Evolutionary conservation across 352 stramenopile species (phyloP).

Genomic region (Nothophytophthora sp.): DNA sequence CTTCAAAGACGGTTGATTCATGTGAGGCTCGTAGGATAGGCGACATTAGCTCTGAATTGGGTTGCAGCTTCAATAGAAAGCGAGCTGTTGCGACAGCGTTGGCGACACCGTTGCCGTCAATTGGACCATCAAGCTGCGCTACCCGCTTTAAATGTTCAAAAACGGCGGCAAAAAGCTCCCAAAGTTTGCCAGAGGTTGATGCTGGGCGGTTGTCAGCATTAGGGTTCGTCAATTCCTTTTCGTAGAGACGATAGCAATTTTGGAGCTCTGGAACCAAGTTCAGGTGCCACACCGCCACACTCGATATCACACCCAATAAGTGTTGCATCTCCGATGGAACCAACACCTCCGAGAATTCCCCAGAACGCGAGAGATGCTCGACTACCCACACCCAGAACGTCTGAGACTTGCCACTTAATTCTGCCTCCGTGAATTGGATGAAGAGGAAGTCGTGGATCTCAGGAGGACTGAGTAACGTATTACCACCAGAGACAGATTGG

Average conservation of each 20-base stretch:
- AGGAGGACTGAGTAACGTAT: background rate
- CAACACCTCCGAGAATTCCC: background rate
- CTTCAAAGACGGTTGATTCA: background rate
- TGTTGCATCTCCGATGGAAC: constrained; percentile 7
- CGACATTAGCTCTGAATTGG: constrained; percentile 10
- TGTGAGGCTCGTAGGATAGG: background rate
- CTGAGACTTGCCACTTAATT: background rate
- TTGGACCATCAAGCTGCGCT: background rate
- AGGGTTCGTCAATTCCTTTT: background rate
- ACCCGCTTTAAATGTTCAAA: background rate
- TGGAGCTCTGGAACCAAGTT: constrained; percentile 16
- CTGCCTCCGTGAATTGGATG: constrained; percentile 10
- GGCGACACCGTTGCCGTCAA: background rate
- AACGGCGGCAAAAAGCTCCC: constrained; percentile 6
- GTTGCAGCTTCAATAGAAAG: constrained; percentile 19
- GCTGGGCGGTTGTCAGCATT: background rate
- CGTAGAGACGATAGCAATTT: constrained; percentile 12
- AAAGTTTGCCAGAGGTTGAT: constrained; percentile 1
- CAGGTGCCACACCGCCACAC: constrained; percentile 23
- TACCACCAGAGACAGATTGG: background rate
- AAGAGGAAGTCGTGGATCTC: constrained; percentile 19
- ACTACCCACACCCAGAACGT: constrained; percentile 22
- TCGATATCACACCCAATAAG: constrained; percentile 6
- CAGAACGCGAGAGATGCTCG: constrained; percentile 5
- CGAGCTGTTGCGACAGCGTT: constrained; percentile 6